phyloP scores from a whole-genome alignment of 1,284 basidiomycete species.

The Mycena sp. region DNA sequence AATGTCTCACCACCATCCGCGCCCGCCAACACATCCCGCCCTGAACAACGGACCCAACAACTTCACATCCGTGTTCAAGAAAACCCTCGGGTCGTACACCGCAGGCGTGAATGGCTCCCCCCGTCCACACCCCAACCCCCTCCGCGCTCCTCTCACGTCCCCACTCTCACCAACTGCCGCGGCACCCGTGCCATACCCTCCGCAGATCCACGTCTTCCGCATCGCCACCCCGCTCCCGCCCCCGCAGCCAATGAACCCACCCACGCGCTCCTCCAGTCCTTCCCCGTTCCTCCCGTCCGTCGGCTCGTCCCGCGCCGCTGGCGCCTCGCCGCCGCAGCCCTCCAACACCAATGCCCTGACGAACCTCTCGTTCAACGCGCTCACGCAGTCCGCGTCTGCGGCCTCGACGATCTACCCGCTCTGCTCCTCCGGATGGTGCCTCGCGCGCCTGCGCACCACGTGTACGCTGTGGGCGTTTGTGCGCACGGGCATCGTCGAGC shows the following conservation, averaged over 20 bases:
- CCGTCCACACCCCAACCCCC: too few species aligned
- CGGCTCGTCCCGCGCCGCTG: conserved; percentile 32
- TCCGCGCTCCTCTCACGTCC: conserved; percentile 19
- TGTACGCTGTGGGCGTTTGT: conserved; percentile 94
- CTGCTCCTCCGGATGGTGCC: conserved; percentile 82
- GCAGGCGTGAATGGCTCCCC: conserved; percentile 15
- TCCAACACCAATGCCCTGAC: conserved; percentile 31
- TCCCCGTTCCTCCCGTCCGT: conserved; percentile 32
- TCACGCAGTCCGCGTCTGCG: conserved; percentile 64
- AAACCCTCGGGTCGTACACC: conserved; percentile 20
- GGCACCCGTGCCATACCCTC: conserved; percentile 20
- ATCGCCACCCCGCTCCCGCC: conserved; percentile 26
- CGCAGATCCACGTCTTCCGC: conserved; percentile 31
- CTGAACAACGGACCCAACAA: conserved; percentile 26
- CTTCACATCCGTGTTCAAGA: conserved; percentile 28
- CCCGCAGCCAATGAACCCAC: conserved; percentile 25
- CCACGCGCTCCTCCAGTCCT: conserved; percentile 24
- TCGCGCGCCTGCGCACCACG: conserved; percentile 82
- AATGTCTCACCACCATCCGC: conserved; percentile 34
- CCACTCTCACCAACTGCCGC: background rate
- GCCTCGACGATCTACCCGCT: conserved; percentile 72
- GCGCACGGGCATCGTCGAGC: conserved; percentile 82
- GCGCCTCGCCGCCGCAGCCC: conserved; percentile 37
- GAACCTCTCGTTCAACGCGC: conserved; percentile 53
- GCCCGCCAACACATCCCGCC: conserved; percentile 39